Conservation (phyloP, 805 yeast species). For the Wickerhamiella lipophila region DNA sequence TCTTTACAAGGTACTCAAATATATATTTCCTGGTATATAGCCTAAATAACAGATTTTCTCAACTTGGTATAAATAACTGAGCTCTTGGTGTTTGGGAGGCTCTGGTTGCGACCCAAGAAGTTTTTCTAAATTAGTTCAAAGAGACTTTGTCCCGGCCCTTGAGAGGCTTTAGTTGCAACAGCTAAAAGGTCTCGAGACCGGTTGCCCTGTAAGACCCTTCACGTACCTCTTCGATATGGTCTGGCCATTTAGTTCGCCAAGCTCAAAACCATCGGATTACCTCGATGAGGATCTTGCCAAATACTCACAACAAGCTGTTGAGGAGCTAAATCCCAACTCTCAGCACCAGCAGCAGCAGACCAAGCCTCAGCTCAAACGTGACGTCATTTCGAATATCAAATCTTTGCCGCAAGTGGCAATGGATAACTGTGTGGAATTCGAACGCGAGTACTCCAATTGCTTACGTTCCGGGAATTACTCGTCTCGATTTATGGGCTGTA, state of each 20-base stretch:
- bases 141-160: too few relatives aligned
- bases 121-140: too few relatives aligned
- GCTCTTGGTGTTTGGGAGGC: too few relatives aligned
- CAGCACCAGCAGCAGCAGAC: background rate
- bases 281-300: slow-evolving; percentile 12
- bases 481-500: slow-evolving; percentile 22
- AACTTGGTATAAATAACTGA: too few relatives aligned
- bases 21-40: too few relatives aligned
- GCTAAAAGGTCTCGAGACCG: too few relatives aligned
- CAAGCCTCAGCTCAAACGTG: slow-evolving; percentile 1
- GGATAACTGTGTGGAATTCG: slow-evolving; percentile 27
- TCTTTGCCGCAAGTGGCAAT: slow-evolving; percentile 23
- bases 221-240: too few relatives aligned
- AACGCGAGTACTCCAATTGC: slow-evolving; percentile 23
- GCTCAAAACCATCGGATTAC: background rate
- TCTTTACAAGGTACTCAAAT: too few relatives aligned
- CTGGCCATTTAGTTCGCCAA: background rate
- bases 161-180: too few relatives aligned
- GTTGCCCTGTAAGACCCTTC: too few relatives aligned
- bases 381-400: slow-evolving; percentile 6
- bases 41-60: too few relatives aligned
- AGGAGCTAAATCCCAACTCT: background rate
- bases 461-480: slow-evolving; percentile 20
- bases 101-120: too few relatives aligned
- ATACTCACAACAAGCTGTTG: slow-evolving; percentile 9